Evolutionary conservation across 2,329 filamentous ascomycete species (phyloP), one percentile per base, ranked within the genome.

Genomic region (Akanthomyces dipterigenus): DNA sequence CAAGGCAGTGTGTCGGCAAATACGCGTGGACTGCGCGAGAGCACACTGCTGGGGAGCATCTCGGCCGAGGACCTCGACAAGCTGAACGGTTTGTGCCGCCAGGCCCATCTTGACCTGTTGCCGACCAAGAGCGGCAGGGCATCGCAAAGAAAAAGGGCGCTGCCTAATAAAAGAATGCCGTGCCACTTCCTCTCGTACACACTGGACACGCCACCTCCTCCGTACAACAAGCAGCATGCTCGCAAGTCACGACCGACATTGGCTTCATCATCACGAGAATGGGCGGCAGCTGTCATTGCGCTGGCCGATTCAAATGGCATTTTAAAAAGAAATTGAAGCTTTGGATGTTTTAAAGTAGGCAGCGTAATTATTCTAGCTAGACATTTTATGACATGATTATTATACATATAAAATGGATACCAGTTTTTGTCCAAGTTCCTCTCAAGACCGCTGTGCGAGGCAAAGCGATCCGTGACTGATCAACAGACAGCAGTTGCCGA

Each of bases 1-100:
- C 48, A 14, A 4, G 48, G 48, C 26, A n/a, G 45, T 28, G 9
- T 12, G 28, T 38, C 57, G 8, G 22, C 49, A n/a, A 24, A 7
- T 26, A 14, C 40, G 36, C 42, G 62, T 11, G 3, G 56, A 5
- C 55, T 68, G 26, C 56, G 64, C 12, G 55, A 62, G 24, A 63
- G 62, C 48, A 59, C 46, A 14, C 58, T 62, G 9, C 62, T 70
- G 12, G 67, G 69, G n/a, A 66, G 65, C 12, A 62, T 70, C 12
- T 57, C 65, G 24, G 56, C 63, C 6, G 46, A 63, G 7, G 61
- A 66, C 18, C 34, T 70, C 5, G 63, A 64, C 14, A 54, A 62
- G 42, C 58, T 69, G 20, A 55, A 56, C 0, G 20, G 56, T n/a
- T 28, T 67, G 14, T 68, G 67, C 45, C 58, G 61, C 11, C 24